Conservation (phyloP, 1,139 yeast genomes). For the Scheffersomyces lignicola region DNA sequence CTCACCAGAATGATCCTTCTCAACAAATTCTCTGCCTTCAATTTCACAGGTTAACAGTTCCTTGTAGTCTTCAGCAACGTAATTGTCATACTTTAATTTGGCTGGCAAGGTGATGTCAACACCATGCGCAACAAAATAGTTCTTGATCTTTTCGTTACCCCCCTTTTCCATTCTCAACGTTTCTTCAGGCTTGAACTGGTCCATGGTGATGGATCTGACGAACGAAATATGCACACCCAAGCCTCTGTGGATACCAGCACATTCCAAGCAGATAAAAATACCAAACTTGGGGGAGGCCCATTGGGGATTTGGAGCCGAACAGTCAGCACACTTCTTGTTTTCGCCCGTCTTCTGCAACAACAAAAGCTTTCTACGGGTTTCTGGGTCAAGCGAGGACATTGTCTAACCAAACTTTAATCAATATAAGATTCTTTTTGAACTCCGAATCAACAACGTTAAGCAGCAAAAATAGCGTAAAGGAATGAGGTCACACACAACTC, state of each 20-base stretch:
- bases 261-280: constrained; percentile 91
- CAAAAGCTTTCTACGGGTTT: constrained; percentile 78
- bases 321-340: constrained; percentile 91
- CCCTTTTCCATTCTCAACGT: constrained; percentile 90
- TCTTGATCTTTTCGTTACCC: constrained; percentile 78
- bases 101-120: constrained; percentile 65
- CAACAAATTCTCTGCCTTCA: constrained; percentile 71
- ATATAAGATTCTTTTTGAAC: too few species aligned
- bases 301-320: constrained; percentile 94
- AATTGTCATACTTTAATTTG: constrained; percentile 77
- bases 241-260: constrained; percentile 96
- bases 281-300: constrained; percentile 99
- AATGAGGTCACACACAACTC: too few species aligned
- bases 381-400: constrained; percentile 92
- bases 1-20: constrained; percentile 62
- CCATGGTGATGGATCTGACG: constrained; percentile 96
- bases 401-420: too few species aligned
- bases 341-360: constrained; percentile 77
- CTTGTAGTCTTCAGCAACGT: constrained; percentile 93
- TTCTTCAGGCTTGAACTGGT: constrained; percentile 93
- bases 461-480: too few species aligned
- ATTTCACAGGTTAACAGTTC: constrained; percentile 72
- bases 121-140: constrained; percentile 73
- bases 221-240: constrained; percentile 96
- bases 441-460: too few species aligned